phyloP scores from a whole-genome alignment of 1,284 basidiomycete genomes.

The Sanghuangporus weigelae region DNA sequence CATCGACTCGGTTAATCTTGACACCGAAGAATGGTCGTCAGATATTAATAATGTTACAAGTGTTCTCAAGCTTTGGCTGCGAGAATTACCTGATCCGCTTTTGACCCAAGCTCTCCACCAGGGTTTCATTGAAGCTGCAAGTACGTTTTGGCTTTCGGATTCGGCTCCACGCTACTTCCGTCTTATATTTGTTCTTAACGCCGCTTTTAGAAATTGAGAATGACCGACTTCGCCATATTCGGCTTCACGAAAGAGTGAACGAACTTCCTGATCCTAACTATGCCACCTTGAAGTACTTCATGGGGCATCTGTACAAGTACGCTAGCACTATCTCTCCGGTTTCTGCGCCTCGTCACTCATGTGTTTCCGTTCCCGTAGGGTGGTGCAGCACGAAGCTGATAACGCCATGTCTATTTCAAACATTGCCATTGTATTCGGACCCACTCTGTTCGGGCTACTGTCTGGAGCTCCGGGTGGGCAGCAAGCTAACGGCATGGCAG shows the following conservation, averaged over 20 bases:
- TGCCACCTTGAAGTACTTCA: conserved; percentile 92
- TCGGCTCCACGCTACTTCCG: neutral
- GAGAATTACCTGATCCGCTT: conserved; percentile 93
- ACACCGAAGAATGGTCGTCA: conserved; percentile 84
- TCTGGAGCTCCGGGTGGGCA: conserved; percentile 29
- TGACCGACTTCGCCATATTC: conserved; percentile 88
- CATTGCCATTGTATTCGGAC: conserved; percentile 95
- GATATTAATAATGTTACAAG: conserved; percentile 97
- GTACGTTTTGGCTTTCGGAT: conserved; percentile 44
- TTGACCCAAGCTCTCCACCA: conserved; percentile 82
- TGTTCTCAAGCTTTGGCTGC: conserved; percentile 92
- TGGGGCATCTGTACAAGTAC: conserved; percentile 90
- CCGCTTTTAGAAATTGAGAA: conserved; percentile 76
- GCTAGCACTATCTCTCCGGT: conserved; percentile 21
- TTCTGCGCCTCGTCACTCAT: neutral
- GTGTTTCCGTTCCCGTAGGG: conserved; percentile 40
- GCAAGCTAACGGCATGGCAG: conserved; percentile 40
- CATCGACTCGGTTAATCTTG: conserved; percentile 78
- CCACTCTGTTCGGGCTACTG: conserved; percentile 77
- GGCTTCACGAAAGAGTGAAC: conserved; percentile 95
- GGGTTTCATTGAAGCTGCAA: conserved; percentile 92
- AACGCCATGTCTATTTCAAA: conserved; percentile 97
- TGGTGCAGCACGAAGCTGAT: conserved; percentile 65
- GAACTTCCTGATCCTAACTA: conserved; percentile 98
- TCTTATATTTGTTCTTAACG: neutral